These are phyloP conservation scores for Fragilaria crotonensis DNA, from an alignment of 108 stramenopile genomes.

Conservation along the genomic window DNA sequence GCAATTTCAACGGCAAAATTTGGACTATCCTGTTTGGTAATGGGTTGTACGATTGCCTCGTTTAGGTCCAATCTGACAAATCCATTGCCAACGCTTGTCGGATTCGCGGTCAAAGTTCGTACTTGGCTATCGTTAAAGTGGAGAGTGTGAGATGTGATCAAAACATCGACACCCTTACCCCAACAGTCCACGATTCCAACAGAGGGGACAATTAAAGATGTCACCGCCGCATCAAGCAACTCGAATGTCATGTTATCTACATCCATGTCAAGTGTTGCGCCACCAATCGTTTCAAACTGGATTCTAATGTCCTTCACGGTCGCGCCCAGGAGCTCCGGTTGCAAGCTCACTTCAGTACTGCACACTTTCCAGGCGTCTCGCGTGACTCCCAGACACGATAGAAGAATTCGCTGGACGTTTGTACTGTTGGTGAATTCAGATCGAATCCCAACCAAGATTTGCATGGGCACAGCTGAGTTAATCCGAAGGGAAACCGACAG, in stretches of 20 bases:
- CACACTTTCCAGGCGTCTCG: background rate
- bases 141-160: conserved; percentile 49
- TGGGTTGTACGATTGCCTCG: conserved; percentile 25
- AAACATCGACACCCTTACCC: conserved; percentile 36
- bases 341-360: background rate
- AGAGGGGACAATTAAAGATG: background rate
- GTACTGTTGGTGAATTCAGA: background rate
- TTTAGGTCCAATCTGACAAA: conserved; percentile 27
- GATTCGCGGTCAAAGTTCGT: conserved; percentile 16
- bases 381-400: background rate
- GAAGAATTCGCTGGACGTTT: background rate
- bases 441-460: background rate
- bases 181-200: conserved; percentile 12
- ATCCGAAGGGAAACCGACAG: background rate
- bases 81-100: conserved; percentile 20
- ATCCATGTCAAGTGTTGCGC: background rate
- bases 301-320: background rate
- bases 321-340: background rate
- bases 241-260: background rate
- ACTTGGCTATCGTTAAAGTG: conserved; percentile 27
- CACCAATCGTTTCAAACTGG: background rate
- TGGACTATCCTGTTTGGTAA: conserved; percentile 28
- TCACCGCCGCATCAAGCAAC: background rate
- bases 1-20: conserved; percentile 56
- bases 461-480: background rate